phyloP scores from a whole-genome alignment of 306 rosid genomes.

The Cucumis sativus region Cucumber_9930_V3 NC_026661.2:7915001-7915500 shows the following conservation, averaged over 20 bases:
- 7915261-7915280: neutral
- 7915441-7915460: neutral
- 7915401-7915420: neutral
- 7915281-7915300: constrained; percentile 3
- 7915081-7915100: neutral
- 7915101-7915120: constrained; percentile 9
- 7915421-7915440: neutral
- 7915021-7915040: constrained; percentile 14
- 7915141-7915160: constrained; percentile 13
- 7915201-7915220: constrained; percentile 19
- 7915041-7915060: constrained; percentile 15
- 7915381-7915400: neutral
- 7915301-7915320: neutral
- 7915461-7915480: too few species aligned
- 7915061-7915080: constrained; percentile 8
- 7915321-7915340: neutral
- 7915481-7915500: too few species aligned
- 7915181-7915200: constrained; percentile 9
- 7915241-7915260: constrained; percentile 56
- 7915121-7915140: constrained; percentile 6
- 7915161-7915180: constrained; percentile 11
- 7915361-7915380: neutral
- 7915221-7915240: constrained; percentile 66
- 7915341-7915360: neutral
- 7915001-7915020: constrained; percentile 9